Base-by-base conservation (phyloP, 306 rosid genomes). In the Luffa aegyptiaca region DNA sequence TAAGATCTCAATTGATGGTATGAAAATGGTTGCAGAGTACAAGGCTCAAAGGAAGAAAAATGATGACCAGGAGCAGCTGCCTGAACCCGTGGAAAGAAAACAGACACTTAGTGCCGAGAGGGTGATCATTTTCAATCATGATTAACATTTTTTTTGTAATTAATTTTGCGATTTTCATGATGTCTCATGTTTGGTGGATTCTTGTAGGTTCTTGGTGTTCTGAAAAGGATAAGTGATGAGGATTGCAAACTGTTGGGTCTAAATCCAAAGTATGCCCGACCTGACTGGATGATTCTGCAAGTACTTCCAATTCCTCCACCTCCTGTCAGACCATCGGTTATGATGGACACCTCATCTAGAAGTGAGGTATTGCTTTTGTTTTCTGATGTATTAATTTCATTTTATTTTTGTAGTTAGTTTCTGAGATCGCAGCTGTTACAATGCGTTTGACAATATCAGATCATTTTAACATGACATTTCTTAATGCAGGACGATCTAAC, bases 301-400 rank as follows among this genome's bases (percentile, higher is more conserved):
- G 99, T 95, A 79, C 99, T 95, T 81, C 99, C 99, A 13, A 91
- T 95, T 80, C 99, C 99, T 79, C 99, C 99, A 42, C 99, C 96
- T 79, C 97, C 99, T 16, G 99, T 95, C 78, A 93, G 99, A 77
- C 99, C 99, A 46, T 95, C 99, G 71, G 99, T 95, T 45, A 95
- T 95, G 99, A 95, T 95, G 99, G 97, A 95, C 82, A 93, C 97
- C 69, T 93, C 99, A 84, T 95, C 99, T 55, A 88, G 97, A 87
- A 95, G 99, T 63, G 99, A 95, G 99, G 99, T 84, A 88, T 87
- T 52, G 51, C 72, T 76, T n/a, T 65, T 49, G 21, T 63, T 37
- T 69, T 56, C 21, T 31, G 39, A 48, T 31, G 52, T 80, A 10
- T 33, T 39, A 49, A 12, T 68, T 76, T 31, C 56, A 5, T 36